Base-by-base conservation (phyloP, 1,139 yeast species). In the Yamadazyma spencermartinsiae region DNA sequence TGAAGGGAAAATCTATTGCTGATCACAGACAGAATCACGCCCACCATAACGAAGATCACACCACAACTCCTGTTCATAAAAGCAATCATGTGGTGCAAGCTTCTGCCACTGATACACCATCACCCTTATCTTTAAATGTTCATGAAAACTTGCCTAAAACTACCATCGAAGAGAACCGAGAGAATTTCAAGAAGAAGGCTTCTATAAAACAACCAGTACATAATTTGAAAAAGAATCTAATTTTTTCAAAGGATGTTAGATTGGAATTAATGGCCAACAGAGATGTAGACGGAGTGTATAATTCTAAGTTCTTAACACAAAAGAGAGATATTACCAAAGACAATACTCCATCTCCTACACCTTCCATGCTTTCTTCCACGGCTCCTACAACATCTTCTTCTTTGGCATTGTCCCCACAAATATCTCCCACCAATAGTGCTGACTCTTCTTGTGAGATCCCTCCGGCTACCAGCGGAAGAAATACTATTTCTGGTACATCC, bases 241-340 rank as follows among this genome's bases (percentile, higher is more conserved):
- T 68, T 2, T 61, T 60, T 39, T 65, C 72, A 17, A 70, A 68
- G 44, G 75, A 69, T 32, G 51, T 70, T 10, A 68, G 69, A 46
- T 43, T 65, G 20, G 76, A 70, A 46, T 49, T 68, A 17, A 47
- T 56, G 21, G 30, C 35, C 7, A 37, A 37, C 7, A 44, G 35
- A 29, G 38, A 38, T 9, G 34, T 39, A 4, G 37, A 36, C 12
- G 45, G 46, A 24, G 36, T 44, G 15, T 30, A 43, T 9, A 51
- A 51, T 17, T 32, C 57, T 2, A 50, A 45, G 35, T 43, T 45
- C 27, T 25, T 45, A 7, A 35, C 44, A 31, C 36, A 17, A 23
- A 27, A n/a, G 34, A 33, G 30, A 29, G 33, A 39, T 25, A 16
- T 16, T 3, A 16, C 20, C 12, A 28, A 28, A 16, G 31, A 28